Evolutionary conservation across 164 flowering plant genomes (phyloP).

Genomic region (Piper longum): DNA sequence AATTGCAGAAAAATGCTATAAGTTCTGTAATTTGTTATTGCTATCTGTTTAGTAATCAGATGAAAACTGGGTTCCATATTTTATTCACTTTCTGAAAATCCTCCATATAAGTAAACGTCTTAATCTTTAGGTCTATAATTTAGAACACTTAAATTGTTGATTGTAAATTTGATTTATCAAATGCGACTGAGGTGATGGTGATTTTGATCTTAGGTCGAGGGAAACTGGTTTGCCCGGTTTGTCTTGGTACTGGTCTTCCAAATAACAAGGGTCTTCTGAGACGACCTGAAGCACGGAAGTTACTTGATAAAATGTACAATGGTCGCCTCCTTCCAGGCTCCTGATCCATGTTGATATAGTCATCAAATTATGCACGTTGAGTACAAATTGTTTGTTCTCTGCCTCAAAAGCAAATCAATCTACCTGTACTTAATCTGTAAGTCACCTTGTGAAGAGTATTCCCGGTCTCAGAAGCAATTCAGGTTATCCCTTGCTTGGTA

Average conservation of each 20-base stretch:
- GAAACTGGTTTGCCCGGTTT: slow-evolving; percentile 91
- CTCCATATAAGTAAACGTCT: neutral
- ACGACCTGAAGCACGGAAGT: slow-evolving; percentile 65
- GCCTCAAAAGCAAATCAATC: too few species aligned
- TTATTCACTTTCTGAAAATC: neutral
- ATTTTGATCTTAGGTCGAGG: slow-evolving; percentile 50
- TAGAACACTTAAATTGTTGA: too few species aligned
- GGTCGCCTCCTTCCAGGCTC: slow-evolving; percentile 68
- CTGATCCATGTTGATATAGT: slow-evolving; percentile 9
- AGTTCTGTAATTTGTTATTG: neutral
- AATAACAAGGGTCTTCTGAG: slow-evolving; percentile 92
- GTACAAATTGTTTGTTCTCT: too few species aligned
- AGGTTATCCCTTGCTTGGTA: too few species aligned
- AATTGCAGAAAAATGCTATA: neutral
- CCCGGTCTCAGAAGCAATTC: too few species aligned
- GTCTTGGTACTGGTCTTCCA: slow-evolving; percentile 89
- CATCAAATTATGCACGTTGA: too few species aligned
- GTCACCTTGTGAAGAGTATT: too few species aligned
- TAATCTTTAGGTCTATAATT: too few species aligned
- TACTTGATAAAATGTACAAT: slow-evolving; percentile 93
- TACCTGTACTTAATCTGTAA: too few species aligned
- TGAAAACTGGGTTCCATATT: too few species aligned
- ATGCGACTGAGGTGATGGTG: neutral
- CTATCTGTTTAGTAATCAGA: neutral
- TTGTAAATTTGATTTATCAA: neutral